Evolutionary conservation across 1,284 basidiomycete genomes (phyloP).

Genomic region (Testicularia cyperi): DNA sequence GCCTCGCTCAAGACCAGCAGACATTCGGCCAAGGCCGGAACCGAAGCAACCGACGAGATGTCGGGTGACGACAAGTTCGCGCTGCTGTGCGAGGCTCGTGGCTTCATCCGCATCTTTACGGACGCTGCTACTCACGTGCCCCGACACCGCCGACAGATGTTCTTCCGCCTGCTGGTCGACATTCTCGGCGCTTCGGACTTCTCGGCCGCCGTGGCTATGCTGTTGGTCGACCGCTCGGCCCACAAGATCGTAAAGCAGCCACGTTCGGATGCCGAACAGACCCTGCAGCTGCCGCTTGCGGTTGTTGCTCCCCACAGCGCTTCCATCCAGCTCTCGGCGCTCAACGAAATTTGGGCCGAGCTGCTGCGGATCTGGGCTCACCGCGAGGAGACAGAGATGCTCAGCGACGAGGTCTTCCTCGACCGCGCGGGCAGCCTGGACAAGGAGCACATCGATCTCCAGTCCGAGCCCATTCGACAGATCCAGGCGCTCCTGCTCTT

Average conservation of each 20-base stretch:
- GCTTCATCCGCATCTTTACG: slow-evolving; percentile 82
- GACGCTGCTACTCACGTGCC: slow-evolving; percentile 85
- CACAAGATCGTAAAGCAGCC: slow-evolving; percentile 74
- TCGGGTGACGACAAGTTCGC: slow-evolving; percentile 28
- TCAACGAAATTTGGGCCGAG: slow-evolving; percentile 49
- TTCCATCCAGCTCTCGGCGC: slow-evolving; percentile 65
- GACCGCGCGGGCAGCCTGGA: slow-evolving; percentile 37
- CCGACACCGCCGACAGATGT: slow-evolving; percentile 80
- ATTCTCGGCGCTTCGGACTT: slow-evolving; percentile 80
- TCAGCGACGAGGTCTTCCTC: slow-evolving; percentile 45
- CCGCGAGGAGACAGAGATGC: slow-evolving; percentile 26
- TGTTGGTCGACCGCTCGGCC: slow-evolving; percentile 77
- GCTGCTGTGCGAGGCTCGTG: slow-evolving; percentile 52
- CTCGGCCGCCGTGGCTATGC: slow-evolving; percentile 79
- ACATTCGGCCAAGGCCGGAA: too few relatives aligned
- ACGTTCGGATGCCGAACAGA: slow-evolving; percentile 26
- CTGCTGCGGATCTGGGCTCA: slow-evolving; percentile 35
- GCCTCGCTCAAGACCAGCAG: slow-evolving; percentile 42
- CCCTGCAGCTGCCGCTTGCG: slow-evolving; percentile 70
- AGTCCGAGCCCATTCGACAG: slow-evolving; percentile 42
- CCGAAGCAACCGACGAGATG: too few relatives aligned
- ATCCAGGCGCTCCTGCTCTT: slow-evolving; percentile 46
- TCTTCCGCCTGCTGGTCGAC: slow-evolving; percentile 87
- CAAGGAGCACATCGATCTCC: slow-evolving; percentile 50
- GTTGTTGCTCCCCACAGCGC: slow-evolving; percentile 66